A percentile compares a stretch with the other conserved stretches of the same genome.
Conservation (phyloP, 2,329 filamentous ascomycete genomes). For the Penicillium sp. region DNA sequence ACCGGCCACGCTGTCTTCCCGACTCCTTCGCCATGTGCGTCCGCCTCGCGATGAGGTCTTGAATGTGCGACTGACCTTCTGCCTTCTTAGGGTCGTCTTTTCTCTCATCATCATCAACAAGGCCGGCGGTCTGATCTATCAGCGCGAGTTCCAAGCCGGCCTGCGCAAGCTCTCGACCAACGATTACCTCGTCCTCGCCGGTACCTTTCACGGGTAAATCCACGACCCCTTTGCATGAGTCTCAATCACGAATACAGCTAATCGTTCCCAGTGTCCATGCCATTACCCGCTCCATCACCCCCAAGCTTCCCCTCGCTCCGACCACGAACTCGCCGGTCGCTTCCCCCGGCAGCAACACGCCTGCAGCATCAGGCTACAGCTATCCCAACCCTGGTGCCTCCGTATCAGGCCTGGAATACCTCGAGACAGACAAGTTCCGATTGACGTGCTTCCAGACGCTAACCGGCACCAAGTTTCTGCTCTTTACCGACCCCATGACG, state of each 20-base stretch:
- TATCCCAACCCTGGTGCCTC: constrained; percentile 32
- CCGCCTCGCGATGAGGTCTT: background rate
- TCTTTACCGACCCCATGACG: constrained; percentile 89
- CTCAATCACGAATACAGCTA: background rate
- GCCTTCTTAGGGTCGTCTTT: constrained; percentile 73
- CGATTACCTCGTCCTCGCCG: constrained; percentile 92
- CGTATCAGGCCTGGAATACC: constrained; percentile 71
- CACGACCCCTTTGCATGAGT: background rate
- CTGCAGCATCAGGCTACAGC: constrained; percentile 24
- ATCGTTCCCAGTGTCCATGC: constrained; percentile 56
- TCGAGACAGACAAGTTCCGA: constrained; percentile 91
- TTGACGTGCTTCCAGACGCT: constrained; percentile 93
- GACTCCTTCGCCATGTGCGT: constrained; percentile 20
- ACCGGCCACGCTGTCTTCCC: constrained; percentile 9
- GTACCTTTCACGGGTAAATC: constrained; percentile 86
- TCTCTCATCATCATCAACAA: constrained; percentile 98
- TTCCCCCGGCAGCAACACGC: constrained; percentile 18
- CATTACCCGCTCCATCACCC: constrained; percentile 55
- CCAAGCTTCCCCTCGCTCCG: constrained; percentile 37
- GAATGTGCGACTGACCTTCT: constrained; percentile 7
- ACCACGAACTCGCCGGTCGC: constrained; percentile 22
- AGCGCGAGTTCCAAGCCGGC: constrained; percentile 83
- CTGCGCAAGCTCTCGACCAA: constrained; percentile 88
- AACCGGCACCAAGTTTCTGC: constrained; percentile 89
- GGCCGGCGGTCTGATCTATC: constrained; percentile 92